Evolutionary conservation across 2,329 filamentous ascomycete species (phyloP), one percentile per base, ranked within the genome.

Genomic region (Colletotrichum sidae): DNA sequence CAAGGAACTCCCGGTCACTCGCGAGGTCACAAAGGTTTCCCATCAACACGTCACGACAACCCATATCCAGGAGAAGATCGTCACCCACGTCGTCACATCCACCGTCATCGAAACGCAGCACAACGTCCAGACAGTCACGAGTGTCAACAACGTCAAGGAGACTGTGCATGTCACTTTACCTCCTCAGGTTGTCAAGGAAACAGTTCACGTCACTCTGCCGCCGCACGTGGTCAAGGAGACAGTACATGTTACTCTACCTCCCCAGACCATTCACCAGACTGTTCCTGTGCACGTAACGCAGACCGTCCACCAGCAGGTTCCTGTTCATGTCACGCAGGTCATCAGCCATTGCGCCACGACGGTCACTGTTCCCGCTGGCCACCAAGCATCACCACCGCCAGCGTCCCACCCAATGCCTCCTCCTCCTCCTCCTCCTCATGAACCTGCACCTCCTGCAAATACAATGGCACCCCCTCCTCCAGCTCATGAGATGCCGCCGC

Each of bases 311-410:
- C 37, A 54, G 51, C 38, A 34, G 3, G 37, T 39, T 17, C 51
- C 51, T 6, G 45, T 52, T 2, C 55, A 58, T 13, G 46, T 58
- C 37, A 58, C 45, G 45, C 45, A 58, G 2, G 35, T 35, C 12
- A 35, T 57, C 41, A 63, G 58, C 49, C 53, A 62, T 15, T 66
- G 63, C 52, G 35, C 46, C 1, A 53, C 63, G 2, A 57, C 52
- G 2, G 41, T 54, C 2, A 47, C 63, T n/a, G 58, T 51, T 8
- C 38, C 44, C 2, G 46, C 38, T 17, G 63, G 52, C 6, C 50
- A 61, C 0, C 25, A 35, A 8, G 41, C 52, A 11, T 55, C 62
- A 3, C 46, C 62, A n/a, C 51, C 58, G 5, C 62, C 62, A 6
- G 51, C 58, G 2, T 25, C 17, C 1, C 59, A 63, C 25, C 9